A percentile compares a stretch with the other conserved stretches of the same genome.
These are phyloP conservation scores for Waltiozyma sp. DNA, from an alignment of 1,139 yeast genomes.

Conservation along the genomic window DNA sequence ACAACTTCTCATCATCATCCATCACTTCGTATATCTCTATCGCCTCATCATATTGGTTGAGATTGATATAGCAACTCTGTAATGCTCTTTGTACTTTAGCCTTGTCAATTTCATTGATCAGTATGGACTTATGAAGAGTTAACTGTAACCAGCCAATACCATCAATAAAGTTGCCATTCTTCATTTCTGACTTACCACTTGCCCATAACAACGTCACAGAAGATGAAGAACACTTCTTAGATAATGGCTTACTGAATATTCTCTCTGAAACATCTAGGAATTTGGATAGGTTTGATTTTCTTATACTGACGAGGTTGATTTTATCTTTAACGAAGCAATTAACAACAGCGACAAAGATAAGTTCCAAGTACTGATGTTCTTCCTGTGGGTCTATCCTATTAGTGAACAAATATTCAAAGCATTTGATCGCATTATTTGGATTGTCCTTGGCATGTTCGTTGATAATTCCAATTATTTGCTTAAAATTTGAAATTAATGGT, in stretches of 20 bases:
- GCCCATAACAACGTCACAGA: slow-evolving; percentile 24
- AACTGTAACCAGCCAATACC: slow-evolving; percentile 21
- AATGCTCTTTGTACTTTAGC: slow-evolving; percentile 23
- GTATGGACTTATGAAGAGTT: slow-evolving; percentile 18
- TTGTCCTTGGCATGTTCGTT: slow-evolving; percentile 14
- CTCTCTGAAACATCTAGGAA: slow-evolving; percentile 19
- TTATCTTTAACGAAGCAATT: slow-evolving; percentile 8
- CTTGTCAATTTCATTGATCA: slow-evolving; percentile 13
- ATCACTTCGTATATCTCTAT: slow-evolving; percentile 9
- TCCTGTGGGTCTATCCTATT: slow-evolving; percentile 13
- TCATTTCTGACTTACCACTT: slow-evolving; percentile 18
- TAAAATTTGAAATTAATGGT: slow-evolving; percentile 9
- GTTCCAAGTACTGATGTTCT: slow-evolving; percentile 18
- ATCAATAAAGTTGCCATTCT: slow-evolving; percentile 10
- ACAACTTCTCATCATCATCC: slow-evolving; percentile 10
- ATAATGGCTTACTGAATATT: slow-evolving; percentile 14
- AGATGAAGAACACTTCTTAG: slow-evolving; percentile 18
- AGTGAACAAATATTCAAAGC: slow-evolving; percentile 21
- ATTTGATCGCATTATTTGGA: slow-evolving; percentile 18
- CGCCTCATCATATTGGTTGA: slow-evolving; percentile 11
- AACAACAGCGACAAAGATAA: slow-evolving; percentile 12
- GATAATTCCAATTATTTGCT: slow-evolving; percentile 12
- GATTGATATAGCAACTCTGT: slow-evolving; percentile 17
- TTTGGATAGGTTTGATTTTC: slow-evolving; percentile 5
- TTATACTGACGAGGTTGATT: slow-evolving; percentile 3